phyloP scores from a whole-genome alignment of 257 asterid genomes.

The Jacaranda mimosifolia region DNA sequence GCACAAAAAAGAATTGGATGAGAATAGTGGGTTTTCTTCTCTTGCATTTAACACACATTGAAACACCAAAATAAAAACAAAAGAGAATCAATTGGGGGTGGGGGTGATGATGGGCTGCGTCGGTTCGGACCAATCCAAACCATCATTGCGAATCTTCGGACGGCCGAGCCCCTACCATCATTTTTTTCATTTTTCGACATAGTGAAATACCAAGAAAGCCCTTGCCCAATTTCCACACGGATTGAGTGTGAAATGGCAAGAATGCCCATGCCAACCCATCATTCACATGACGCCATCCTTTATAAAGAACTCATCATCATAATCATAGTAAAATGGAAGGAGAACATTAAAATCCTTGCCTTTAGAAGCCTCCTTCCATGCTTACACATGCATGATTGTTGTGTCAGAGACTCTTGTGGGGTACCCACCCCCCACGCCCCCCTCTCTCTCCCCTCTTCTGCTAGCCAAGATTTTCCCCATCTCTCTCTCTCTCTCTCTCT shows the following conservation, averaged over 20 bases:
- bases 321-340: slow-evolving; percentile 49
- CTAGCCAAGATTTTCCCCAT: neutral
- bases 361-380: slow-evolving; percentile 62
- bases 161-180: slow-evolving; percentile 59
- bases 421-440: neutral
- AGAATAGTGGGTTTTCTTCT: neutral
- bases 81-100: slow-evolving; percentile 50
- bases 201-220: slow-evolving; percentile 39
- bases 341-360: slow-evolving; percentile 54
- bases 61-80: slow-evolving; percentile 53
- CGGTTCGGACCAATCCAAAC: slow-evolving; percentile 83
- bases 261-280: slow-evolving; percentile 51
- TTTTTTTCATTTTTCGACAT: neutral
- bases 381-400: slow-evolving; percentile 82
- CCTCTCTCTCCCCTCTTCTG: neutral
- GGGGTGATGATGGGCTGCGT: slow-evolving; percentile 71
- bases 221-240: slow-evolving; percentile 21
- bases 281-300: slow-evolving; percentile 75
- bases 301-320: slow-evolving; percentile 42
- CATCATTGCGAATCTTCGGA: slow-evolving; percentile 88
- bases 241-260: slow-evolving; percentile 20
- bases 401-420: slow-evolving; percentile 44
- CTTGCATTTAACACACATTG: slow-evolving; percentile 16
- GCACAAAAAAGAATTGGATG: slow-evolving; percentile 32
- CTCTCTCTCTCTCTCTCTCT: slow-evolving; percentile 27